Base-by-base conservation (phyloP, 768 basidiomycete genomes). In the Boletales sp. region DNA sequence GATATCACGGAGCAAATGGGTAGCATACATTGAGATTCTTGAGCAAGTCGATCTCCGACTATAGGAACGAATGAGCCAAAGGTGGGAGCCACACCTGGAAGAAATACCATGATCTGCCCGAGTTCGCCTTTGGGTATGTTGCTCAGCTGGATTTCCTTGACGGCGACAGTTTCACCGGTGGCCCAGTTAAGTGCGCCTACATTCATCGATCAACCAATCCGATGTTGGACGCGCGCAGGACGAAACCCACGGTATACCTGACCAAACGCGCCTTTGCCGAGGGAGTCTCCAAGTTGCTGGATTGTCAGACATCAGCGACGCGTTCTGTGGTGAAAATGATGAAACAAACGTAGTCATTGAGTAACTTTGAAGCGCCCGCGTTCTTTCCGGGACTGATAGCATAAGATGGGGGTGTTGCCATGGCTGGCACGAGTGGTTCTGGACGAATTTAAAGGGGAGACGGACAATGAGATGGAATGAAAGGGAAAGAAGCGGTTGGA, bases 191-290 rank as follows among this genome's bases (percentile, higher is more conserved):
- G 73, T 42, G 89, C 90, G 57, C 90, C 90, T 91, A 56, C 32
- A 13, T 41, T 38, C 43, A 14, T 38, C 44, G 40, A 85, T 85
- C 87, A 87, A 59, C 90, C 90, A 58, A 90, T 69, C 38, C 81
- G 24, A 82, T 56, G 83, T 83, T 87, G 38, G 13, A 35, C 41
- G 48, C 15, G 36, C 19, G 46, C 11, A 14, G 27, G 18, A 37
- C 30, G 41, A 49, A 38, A 82, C 90, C 67, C 73, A 90, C 94
- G 87, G 70, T 94, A 97, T 56, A 97, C 94, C 69, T 93, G 91
- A n/a, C 91, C 94, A 63, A 93, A 94, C 43, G 94, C 94, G 61
- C 94, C 94, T 69, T 95, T 94, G 45, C 94, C 94, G n/a, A 97
- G 78, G 38, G 87, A 89, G 65, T 97, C 94, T 17, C 93, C 94